A percentile compares a stretch with the other conserved stretches of the same genome.
Conservation (phyloP, 495 filamentous ascomycete species). For the Hypoxylon perforatum region DNA sequence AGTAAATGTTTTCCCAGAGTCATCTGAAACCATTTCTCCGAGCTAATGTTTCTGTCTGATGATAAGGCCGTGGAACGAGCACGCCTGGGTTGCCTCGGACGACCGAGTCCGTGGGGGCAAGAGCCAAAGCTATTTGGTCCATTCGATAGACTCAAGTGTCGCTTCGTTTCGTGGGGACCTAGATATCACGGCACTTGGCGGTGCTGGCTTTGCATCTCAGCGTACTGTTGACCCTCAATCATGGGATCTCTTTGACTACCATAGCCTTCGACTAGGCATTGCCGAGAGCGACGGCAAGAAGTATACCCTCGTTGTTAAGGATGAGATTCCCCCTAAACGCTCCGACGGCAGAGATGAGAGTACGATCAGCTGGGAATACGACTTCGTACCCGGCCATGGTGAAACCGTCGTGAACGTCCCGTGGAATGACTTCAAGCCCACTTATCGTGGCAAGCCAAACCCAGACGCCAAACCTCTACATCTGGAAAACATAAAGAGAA, state of each 20-base stretch:
- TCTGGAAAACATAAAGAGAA: constrained; percentile 65
- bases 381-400: constrained; percentile 51
- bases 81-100: constrained; percentile 74
- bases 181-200: constrained; percentile 78
- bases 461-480: constrained; percentile 67
- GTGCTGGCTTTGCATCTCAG: constrained; percentile 85
- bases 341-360: constrained; percentile 72
- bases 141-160: constrained; percentile 27
- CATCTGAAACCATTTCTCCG: neutral
- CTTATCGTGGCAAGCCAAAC: constrained; percentile 74
- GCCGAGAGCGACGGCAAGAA: constrained; percentile 56
- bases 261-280: constrained; percentile 57
- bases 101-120: constrained; percentile 79
- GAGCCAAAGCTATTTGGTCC: constrained; percentile 65
- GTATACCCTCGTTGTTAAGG: constrained; percentile 81
- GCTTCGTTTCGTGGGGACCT: constrained; percentile 73
- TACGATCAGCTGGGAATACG: constrained; percentile 67
- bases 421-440: constrained; percentile 74
- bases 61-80: constrained; percentile 67
- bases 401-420: constrained; percentile 56
- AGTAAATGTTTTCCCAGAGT: constrained; percentile 12
- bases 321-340: constrained; percentile 65
- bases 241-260: constrained; percentile 68
- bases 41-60: neutral
- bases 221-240: constrained; percentile 64